These are phyloP conservation scores for Candida pseudofarinosa DNA, from an alignment of 805 yeast species.

Conservation along the genomic window DNA sequence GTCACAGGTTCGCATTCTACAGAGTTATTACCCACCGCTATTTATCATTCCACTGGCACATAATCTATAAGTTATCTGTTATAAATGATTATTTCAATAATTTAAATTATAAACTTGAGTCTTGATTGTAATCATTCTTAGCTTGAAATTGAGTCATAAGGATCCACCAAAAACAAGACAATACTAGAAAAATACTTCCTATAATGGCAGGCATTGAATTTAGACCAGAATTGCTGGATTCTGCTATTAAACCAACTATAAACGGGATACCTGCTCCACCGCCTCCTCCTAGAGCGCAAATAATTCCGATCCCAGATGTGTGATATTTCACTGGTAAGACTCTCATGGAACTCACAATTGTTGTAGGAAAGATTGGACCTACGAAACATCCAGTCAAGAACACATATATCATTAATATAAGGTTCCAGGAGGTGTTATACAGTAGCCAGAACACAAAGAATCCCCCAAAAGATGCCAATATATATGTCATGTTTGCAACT, in stretches of 20 bases:
- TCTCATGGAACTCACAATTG: slow-evolving; percentile 60
- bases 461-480: slow-evolving; percentile 26
- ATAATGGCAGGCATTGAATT: slow-evolving; percentile 29
- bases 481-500: slow-evolving; percentile 40
- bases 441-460: slow-evolving; percentile 24
- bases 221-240: slow-evolving; percentile 30
- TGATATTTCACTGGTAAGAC: slow-evolving; percentile 58
- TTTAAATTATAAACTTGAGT: background rate
- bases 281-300: slow-evolving; percentile 76
- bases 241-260: slow-evolving; percentile 49
- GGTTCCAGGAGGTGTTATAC: slow-evolving; percentile 22
- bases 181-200: slow-evolving; percentile 9
- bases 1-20: too few relatives aligned
- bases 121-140: slow-evolving; percentile 3
- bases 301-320: slow-evolving; percentile 66
- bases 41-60: background rate
- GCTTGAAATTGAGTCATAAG: slow-evolving; percentile 11
- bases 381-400: slow-evolving; percentile 45
- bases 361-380: slow-evolving; percentile 63
- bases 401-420: slow-evolving; percentile 32
- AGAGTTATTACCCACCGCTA: too few relatives aligned
- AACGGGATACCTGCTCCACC: slow-evolving; percentile 80
- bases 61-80: background rate
- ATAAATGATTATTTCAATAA: background rate
- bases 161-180: slow-evolving; percentile 21